Conservation (phyloP, 352 stramenopile species). For the Pilasporangium apinafurcum region DNA sequence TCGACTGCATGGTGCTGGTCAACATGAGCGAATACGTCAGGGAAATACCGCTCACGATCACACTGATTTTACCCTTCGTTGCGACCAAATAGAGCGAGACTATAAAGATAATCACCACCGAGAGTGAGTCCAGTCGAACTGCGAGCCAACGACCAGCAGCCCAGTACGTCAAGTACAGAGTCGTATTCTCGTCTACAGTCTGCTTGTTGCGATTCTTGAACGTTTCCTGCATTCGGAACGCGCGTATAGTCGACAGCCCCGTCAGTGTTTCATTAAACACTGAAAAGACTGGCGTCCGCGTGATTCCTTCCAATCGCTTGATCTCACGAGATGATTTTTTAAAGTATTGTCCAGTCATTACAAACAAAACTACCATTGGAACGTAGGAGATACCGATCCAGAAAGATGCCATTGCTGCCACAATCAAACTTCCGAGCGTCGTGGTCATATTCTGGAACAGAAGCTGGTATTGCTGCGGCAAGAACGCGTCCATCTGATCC, state of each 20-base stretch:
- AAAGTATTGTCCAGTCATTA: constrained; percentile 75
- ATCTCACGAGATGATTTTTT: constrained; percentile 78
- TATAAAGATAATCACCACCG: constrained; percentile 80
- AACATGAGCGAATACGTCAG: constrained; percentile 16
- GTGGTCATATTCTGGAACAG: constrained; percentile 24
- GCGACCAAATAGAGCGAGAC: constrained; percentile 84
- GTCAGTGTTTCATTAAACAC: constrained; percentile 90
- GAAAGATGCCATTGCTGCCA: constrained; percentile 28
- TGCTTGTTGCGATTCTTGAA: constrained; percentile 26
- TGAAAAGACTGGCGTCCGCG: constrained; percentile 86
- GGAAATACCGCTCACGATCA: constrained; percentile 14
- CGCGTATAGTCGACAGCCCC: constrained; percentile 91
- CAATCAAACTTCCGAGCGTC: constrained; percentile 20
- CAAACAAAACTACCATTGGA: constrained; percentile 50
- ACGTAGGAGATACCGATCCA: constrained; percentile 43
- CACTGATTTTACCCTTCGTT: constrained; percentile 23
- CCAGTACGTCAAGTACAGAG: constrained; percentile 32
- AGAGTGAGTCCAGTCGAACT: constrained; percentile 82
- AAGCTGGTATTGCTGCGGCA: constrained; percentile 30
- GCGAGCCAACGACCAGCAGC: constrained; percentile 87
- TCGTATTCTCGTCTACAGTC: constrained; percentile 34
- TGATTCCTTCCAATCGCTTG: constrained; percentile 92
- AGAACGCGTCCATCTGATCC: constrained; percentile 40
- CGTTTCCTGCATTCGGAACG: constrained; percentile 37
- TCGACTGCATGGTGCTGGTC: constrained; percentile 10